phyloP scores from a whole-genome alignment of 1,284 basidiomycete genomes.

The Cutaneotrichosporon spelunceum region DNA sequence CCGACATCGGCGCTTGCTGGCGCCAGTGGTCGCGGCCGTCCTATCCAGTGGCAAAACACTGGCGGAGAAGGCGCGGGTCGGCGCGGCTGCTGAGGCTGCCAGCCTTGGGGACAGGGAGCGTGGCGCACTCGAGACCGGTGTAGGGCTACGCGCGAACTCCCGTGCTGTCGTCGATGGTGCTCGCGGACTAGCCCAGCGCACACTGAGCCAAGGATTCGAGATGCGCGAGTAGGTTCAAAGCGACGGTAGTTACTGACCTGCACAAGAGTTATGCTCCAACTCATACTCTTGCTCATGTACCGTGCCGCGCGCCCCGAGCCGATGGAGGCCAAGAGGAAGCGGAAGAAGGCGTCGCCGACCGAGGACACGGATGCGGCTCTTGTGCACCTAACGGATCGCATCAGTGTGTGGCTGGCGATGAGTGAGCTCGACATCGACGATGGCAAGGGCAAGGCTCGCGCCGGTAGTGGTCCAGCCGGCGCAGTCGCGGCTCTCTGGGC shows the following conservation, averaged over 20 bases:
- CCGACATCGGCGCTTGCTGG: conserved; percentile 32
- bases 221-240: conserved; percentile 40
- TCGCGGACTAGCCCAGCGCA: conserved; percentile 21
- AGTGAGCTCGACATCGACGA: conserved; percentile 28
- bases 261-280: conserved; percentile 38
- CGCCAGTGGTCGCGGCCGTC: conserved; percentile 18
- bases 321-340: conserved; percentile 15
- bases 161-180: conserved; percentile 30
- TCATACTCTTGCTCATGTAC: conserved; percentile 36
- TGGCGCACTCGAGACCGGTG: conserved; percentile 23
- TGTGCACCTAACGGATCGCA: conserved; percentile 40
- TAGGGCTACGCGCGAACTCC: conserved; percentile 27
- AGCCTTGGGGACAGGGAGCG: conserved; percentile 20
- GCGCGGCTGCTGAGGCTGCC: neutral
- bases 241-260: conserved; percentile 11
- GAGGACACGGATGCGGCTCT: conserved; percentile 32
- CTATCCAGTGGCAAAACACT: conserved; percentile 2
- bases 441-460: neutral
- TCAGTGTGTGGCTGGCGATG: conserved; percentile 46
- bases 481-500: conserved; percentile 34
- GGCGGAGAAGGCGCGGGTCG: neutral
- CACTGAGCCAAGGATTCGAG: conserved; percentile 37
- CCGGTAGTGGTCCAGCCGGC: neutral
- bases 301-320: neutral
- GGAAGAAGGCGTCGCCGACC: conserved; percentile 12